Base-by-base conservation (phyloP, 306 rosid genomes). In the Pueraria montana region DNA sequence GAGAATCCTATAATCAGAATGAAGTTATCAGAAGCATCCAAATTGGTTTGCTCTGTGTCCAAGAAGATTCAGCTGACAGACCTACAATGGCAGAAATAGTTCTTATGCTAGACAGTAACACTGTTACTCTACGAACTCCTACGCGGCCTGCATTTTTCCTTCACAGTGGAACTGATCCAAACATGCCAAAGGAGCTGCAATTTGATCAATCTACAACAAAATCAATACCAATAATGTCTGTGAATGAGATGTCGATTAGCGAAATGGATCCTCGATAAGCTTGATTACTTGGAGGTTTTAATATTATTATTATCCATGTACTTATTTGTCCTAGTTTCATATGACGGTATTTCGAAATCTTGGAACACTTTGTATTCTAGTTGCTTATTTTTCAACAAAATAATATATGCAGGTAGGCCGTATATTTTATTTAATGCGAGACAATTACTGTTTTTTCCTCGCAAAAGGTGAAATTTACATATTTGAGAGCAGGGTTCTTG, bases 21-120 rank as follows among this genome's bases (percentile, higher is more conserved):
- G 86, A 87, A 82, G 84, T 87, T 11, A 36, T 72, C 4, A 87
- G 82, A 84, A 80, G 86, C 78, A 73, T 87, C 24, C 87, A 87
- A 43, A 80, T 84, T 48, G 84, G 84, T 24, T 62, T 87, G 26
- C 72, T 87, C 0, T 87, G 86, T 73, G 86, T 87, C 52, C 90
- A 87, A 46, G 87, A 87, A 55, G 84, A 84, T 67, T 84, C 86
- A 16, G 82, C 6, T 0, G 66, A 77, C 12, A 84, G 90, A 16
- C 90, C 90, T 2, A 63, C 90, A 21, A 87, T 87, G 87, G 75
- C 87, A 16, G 4, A 56, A 24, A 77, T 84, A 69, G 75, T 72
- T 73, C 67, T 71, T 1, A 81, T 84, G 90, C 88, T 87, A 4
- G 77, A 58, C 2, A 73, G 82, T 50, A 34, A 40, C 34, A 48